Evolutionary conservation across 345 rosid genomes (phyloP), one percentile per base, ranked within the genome.

Genomic region (Salix purpurea): DNA sequence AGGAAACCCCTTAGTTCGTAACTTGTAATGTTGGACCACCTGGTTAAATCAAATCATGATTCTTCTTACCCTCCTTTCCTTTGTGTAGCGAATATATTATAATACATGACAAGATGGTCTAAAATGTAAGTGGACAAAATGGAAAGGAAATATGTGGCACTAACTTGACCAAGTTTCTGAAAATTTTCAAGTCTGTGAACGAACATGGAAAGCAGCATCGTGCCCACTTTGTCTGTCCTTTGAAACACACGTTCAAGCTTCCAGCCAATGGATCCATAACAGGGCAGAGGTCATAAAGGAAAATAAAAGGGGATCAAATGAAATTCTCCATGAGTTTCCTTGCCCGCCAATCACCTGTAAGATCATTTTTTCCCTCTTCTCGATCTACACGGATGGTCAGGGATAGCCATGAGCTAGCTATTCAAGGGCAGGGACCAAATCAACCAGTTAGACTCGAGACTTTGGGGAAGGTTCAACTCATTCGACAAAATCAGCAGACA

Each of bases 181-280:
- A 40, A 40, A 1, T 40, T 40, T 62, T 70, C 70, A 67, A 48
- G 67, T 71, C 72, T 76, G 74, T 71, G 74, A 71, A 68, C n/a
- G 26, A 78, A 79, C 79, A 83, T 54, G 75, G 74, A 77, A 82
- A 66, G 74, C 78, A 66, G 74, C 78, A 74, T 19, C 18, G 16
- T 14, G 82, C 9, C 75, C 78, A 76, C 84, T 85, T 81, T 83
- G 81, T 74, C 72, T 78, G 80, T 77, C 67, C 76, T 79, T 48
- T 2, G 26, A 73, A 75, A 81, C 65, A 58, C 3, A 56, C 23
- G 37, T 32, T 54, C 69, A n/a, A 21, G 64, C 40, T 40, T 15
- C 26, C 15, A 48, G 48, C 39, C 77, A 74, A 69, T 68, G 74
- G 37, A 62, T 79, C 77, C 34, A 62, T 34, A 69, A 30, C 73